phyloP scores from a whole-genome alignment of 345 rosid species.

The Alliaria petiolata region DNA sequence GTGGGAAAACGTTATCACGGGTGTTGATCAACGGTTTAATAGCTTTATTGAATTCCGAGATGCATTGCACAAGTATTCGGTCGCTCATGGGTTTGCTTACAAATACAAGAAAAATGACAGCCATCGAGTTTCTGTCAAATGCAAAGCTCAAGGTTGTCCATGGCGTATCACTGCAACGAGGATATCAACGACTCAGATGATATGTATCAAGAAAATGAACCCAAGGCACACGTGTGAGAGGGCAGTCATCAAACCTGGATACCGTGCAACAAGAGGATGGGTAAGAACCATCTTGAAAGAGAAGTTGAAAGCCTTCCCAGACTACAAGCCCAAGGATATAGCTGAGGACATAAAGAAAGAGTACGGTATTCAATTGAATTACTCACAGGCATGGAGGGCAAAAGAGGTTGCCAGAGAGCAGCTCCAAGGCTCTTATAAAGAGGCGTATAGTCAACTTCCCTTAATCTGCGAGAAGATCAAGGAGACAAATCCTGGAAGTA shows the following conservation, averaged over 20 bases:
- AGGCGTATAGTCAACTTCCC: conserved; percentile 78
- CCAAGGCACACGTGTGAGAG: conserved; percentile 85
- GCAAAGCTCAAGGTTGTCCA: conserved; percentile 85
- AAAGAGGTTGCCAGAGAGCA: conserved; percentile 92
- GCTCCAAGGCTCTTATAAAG: conserved; percentile 89
- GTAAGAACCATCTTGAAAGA: conserved; percentile 92
- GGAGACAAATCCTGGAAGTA: conserved; percentile 93
- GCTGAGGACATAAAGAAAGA: conserved; percentile 86
- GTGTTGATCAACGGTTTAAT: conserved; percentile 82
- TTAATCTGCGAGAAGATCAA: conserved; percentile 78
- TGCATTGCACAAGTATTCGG: conserved; percentile 83
- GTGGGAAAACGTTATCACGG: conserved; percentile 89
- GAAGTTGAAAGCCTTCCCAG: conserved; percentile 74
- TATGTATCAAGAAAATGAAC: conserved; percentile 86
- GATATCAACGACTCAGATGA: conserved; percentile 74
- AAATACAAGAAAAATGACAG: conserved; percentile 90
- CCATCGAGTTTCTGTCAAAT: conserved; percentile 84
- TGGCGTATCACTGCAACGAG: conserved; percentile 93
- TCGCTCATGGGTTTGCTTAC: conserved; percentile 86
- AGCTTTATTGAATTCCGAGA: conserved; percentile 83
- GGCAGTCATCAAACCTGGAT: conserved; percentile 68
- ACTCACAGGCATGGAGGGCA: conserved; percentile 94
- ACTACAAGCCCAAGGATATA: conserved; percentile 86
- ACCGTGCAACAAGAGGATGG: conserved; percentile 89
- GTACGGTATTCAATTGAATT: conserved; percentile 85